Evolutionary conservation across 495 filamentous ascomycete genomes (phyloP).

Genomic region (Pseudotulostoma volvatum): DNA sequence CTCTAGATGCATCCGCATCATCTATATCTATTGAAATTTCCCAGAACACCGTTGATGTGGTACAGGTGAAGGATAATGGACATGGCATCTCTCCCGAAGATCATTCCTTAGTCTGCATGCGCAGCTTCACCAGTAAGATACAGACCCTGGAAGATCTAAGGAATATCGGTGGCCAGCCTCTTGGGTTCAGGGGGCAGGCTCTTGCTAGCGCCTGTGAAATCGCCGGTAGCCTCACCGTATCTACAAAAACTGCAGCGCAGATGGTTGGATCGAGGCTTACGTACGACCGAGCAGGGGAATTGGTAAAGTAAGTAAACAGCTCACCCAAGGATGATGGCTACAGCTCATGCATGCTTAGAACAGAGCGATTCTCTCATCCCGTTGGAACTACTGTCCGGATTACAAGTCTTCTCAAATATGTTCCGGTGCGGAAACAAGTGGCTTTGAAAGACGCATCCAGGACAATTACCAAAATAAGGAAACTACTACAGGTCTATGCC

Average conservation of each 20-base stretch:
- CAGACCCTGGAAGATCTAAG: slow-evolving; percentile 53
- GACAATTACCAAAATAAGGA: slow-evolving; percentile 45
- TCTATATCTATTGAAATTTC: slow-evolving; percentile 59
- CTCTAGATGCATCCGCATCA: slow-evolving; percentile 66
- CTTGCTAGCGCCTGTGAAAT: slow-evolving; percentile 63
- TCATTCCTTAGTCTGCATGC: slow-evolving; percentile 47
- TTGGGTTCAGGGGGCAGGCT: slow-evolving; percentile 84
- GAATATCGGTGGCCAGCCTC: slow-evolving; percentile 41
- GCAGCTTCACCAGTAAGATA: slow-evolving; percentile 78
- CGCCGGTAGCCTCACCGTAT: slow-evolving; percentile 44
- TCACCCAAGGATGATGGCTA: no score
- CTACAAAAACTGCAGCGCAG: slow-evolving; percentile 56
- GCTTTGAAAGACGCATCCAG: slow-evolving; percentile 45
- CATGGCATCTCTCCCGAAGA: slow-evolving; percentile 61
- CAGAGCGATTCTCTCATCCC: slow-evolving; percentile 41
- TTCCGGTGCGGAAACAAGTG: slow-evolving; percentile 61
- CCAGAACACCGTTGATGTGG: slow-evolving; percentile 57
- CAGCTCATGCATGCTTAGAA: slow-evolving; percentile 11
- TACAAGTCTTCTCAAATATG: slow-evolving; percentile 44
- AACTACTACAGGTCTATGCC: slow-evolving; percentile 57
- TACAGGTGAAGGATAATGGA: slow-evolving; percentile 86
- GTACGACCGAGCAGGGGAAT: slow-evolving; percentile 34
- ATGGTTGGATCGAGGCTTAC: slow-evolving; percentile 39
- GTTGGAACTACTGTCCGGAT: slow-evolving; percentile 66
- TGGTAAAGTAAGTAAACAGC: slow-evolving; percentile 23